Conservation (phyloP, 129 eudicot genomes). For the Dittrichia graveolens region DNA sequence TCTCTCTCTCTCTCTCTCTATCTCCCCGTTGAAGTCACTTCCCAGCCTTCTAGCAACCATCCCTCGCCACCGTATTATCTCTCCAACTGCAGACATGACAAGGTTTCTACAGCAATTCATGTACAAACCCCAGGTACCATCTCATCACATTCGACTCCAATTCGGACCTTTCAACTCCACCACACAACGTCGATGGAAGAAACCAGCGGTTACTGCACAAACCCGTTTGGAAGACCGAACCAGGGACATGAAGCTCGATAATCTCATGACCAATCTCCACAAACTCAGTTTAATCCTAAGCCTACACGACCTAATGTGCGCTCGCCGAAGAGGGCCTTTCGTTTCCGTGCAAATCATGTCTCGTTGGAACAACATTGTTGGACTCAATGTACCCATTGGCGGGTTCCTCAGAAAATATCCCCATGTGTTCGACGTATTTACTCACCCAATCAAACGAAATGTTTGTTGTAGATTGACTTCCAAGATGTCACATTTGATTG, state of each 20-base stretch:
- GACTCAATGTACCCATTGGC: slow-evolving; percentile 51
- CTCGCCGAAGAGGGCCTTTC: slow-evolving; percentile 60
- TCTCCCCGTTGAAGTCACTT: no score
- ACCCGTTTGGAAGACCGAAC: slow-evolving; percentile 81
- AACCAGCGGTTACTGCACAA: slow-evolving; percentile 64
- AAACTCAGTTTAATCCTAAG: slow-evolving; percentile 56
- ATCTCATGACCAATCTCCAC: slow-evolving; percentile 42
- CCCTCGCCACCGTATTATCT: no score
- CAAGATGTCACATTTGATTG: slow-evolving; percentile 47
- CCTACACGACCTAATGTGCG: slow-evolving; percentile 56
- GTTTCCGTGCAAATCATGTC: slow-evolving; percentile 74
- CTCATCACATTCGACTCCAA: slow-evolving; percentile 21
- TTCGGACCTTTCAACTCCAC: slow-evolving; percentile 65
- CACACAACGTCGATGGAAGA: slow-evolving; percentile 70
- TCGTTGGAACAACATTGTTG: slow-evolving; percentile 54
- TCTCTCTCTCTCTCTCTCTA: no score
- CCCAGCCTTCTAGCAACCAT: no score
- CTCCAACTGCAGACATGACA: slow-evolving; percentile 18
- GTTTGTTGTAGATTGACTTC: slow-evolving; percentile 57
- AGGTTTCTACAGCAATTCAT: slow-evolving; percentile 33
- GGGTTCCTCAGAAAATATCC: slow-evolving; percentile 69
- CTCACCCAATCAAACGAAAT: slow-evolving; percentile 62
- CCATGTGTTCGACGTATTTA: slow-evolving; percentile 78
- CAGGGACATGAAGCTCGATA: slow-evolving; percentile 73
- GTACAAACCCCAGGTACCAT: slow-evolving; percentile 6